phyloP scores from a whole-genome alignment of 495 filamentous ascomycete species.

The Lasiosphaeria ovina region DNA sequence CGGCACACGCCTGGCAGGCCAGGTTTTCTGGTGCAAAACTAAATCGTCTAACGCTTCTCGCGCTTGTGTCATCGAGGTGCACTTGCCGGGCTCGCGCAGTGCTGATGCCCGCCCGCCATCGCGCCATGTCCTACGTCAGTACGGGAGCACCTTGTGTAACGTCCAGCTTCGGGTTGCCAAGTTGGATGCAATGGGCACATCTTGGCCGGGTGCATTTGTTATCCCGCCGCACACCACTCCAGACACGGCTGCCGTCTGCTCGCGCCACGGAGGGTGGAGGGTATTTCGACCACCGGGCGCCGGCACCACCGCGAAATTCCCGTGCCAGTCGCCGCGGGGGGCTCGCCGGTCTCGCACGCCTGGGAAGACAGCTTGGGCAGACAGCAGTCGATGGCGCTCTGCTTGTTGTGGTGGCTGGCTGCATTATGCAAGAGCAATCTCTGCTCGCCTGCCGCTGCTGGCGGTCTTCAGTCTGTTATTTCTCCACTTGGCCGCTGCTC shows the following conservation, averaged over 20 bases:
- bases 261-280: no score
- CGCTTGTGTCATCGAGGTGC: not conserved
- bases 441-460: slow-evolving; percentile 7
- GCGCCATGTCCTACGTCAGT: slow-evolving; percentile 1
- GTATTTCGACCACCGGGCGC: no score
- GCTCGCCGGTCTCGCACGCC: no score
- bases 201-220: not conserved
- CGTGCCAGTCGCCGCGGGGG: no score
- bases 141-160: not conserved
- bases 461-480: not conserved
- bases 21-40: no score
- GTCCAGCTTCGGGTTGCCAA: slow-evolving; percentile 1
- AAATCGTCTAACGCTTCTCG: no score
- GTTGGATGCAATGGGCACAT: not conserved
- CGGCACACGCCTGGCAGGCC: no score
- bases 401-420: not conserved
- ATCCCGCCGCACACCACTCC: not conserved
- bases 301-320: no score
- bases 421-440: slow-evolving; percentile 9
- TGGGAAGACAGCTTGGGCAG: no score
- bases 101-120: not conserved
- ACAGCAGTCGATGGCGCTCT: no score
- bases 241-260: not conserved
- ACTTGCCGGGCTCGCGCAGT: not conserved
- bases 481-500: not conserved